Base-by-base conservation (phyloP, 2,329 filamentous ascomycete species). In the Cercospora zeina region DNA sequence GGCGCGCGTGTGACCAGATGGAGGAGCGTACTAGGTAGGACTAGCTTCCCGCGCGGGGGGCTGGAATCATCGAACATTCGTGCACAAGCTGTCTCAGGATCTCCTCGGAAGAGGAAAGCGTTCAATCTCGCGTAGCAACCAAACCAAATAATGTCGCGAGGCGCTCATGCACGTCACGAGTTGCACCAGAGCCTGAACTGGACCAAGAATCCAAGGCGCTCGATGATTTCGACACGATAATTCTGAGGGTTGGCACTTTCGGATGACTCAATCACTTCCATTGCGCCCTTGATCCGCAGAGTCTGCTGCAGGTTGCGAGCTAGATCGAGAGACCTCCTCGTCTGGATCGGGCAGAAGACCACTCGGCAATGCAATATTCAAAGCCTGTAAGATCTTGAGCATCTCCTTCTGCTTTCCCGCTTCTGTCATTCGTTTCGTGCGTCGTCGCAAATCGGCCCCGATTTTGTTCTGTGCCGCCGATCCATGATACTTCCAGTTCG, bases 401-500 rank as follows among this genome's bases (percentile, higher is more conserved):
- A 73, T 61, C 64, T 73, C 72, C 45, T 39, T 47, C 66, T 67
- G 65, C 68, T 73, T 72, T 16, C 69, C 70, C 9, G 51, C 54
- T 45, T 67, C 67, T 64, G 59, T 65, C 68, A 72, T 72, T 31
- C 72, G 65, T 61, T 72, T 72, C 21, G 59, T 63, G 50, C 69
- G 62, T 19, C 72, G 64, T 60, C 65, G 65, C 62, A 74, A 47
- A 59, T 72, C 70, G 27, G 67, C 70, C n/a, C 67, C 67, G 33
- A 72, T 66, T 59, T 69, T 70, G 55, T 61, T 65, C n/a, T 65
- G 66, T 11, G 69, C 69, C 21, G 49, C 49, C 14, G 67, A 54
- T 24, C 72, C 72, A 1, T 33, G 58, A 51, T 74, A 74, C 45
- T 63, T 49, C 72, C 72, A 74, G 7, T 64, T 63, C 10, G 71